Evolutionary conservation across 805 yeast genomes (phyloP).

Genomic region (Barnettozyma botsteinii): DNA sequence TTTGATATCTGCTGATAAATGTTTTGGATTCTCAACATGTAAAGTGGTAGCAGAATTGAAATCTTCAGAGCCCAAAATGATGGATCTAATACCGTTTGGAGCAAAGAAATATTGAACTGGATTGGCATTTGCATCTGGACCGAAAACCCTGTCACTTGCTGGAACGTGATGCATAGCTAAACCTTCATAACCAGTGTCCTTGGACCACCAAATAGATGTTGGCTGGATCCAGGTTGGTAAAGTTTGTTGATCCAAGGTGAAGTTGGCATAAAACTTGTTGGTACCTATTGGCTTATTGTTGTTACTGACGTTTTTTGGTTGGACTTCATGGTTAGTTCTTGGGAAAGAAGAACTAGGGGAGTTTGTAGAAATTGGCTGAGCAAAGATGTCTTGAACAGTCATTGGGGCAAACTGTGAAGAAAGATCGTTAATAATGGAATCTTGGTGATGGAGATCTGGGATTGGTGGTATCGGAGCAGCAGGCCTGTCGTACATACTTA

Average conservation of each 20-base stretch:
- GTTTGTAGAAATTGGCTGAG: slow-evolving; percentile 34
- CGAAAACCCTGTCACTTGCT: slow-evolving; percentile 57
- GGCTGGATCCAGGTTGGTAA: slow-evolving; percentile 81
- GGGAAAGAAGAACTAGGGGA: slow-evolving; percentile 41
- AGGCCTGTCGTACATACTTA: slow-evolving; percentile 26
- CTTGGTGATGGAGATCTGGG: neutral
- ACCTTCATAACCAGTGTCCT: slow-evolving; percentile 44
- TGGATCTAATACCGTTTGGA: slow-evolving; percentile 60
- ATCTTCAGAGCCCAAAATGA: slow-evolving; percentile 44
- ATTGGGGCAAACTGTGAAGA: slow-evolving; percentile 15
- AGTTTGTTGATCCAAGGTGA: slow-evolving; percentile 60
- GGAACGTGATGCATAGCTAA: slow-evolving; percentile 62
- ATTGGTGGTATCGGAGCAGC: slow-evolving; percentile 26
- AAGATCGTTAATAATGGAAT: slow-evolving; percentile 9
- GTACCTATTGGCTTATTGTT: slow-evolving; percentile 50
- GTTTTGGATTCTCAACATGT: slow-evolving; percentile 27
- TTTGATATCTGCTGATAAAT: slow-evolving; percentile 29
- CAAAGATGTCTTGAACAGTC: slow-evolving; percentile 32
- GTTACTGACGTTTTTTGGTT: slow-evolving; percentile 25
- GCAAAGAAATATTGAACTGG: slow-evolving; percentile 60
- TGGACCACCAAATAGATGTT: slow-evolving; percentile 64
- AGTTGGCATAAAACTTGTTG: slow-evolving; percentile 72
- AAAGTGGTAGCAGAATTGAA: slow-evolving; percentile 29
- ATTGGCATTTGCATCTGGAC: slow-evolving; percentile 48
- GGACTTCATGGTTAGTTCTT: slow-evolving; percentile 24